These are phyloP conservation scores for Colletotrichum lindemuthianum DNA, from an alignment of 2,329 filamentous ascomycete species.

Conservation along the genomic window DNA sequence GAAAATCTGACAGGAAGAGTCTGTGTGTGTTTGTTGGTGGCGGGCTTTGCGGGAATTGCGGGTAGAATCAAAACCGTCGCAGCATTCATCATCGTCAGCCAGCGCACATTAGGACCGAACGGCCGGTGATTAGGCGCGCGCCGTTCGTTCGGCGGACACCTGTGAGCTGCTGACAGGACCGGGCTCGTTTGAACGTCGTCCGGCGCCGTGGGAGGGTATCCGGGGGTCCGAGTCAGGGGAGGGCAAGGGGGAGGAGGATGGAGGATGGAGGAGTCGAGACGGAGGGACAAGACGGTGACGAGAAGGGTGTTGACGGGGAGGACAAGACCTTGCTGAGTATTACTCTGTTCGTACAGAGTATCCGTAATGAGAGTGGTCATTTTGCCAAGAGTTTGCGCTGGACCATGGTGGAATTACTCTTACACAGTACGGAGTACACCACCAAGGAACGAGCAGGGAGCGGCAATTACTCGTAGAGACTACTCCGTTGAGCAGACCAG, in stretches of 20 bases:
- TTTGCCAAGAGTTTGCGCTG: neutral
- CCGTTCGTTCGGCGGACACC: neutral
- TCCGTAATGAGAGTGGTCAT: too few species aligned
- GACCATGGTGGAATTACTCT: too few species aligned
- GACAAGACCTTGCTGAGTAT: neutral
- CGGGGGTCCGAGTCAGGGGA: slow-evolving; percentile 31
- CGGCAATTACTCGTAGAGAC: neutral
- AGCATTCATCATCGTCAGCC: neutral
- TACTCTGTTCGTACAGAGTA: neutral
- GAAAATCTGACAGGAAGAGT: neutral
- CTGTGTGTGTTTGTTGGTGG: neutral
- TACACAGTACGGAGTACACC: too few species aligned
- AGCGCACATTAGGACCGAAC: neutral
- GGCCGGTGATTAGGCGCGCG: neutral
- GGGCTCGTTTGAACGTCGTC: slow-evolving; percentile 32
- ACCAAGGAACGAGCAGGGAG: neutral
- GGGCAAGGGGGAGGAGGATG: slow-evolving; percentile 7
- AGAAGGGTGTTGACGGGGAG: neutral
- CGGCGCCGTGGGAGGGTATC: slow-evolving; percentile 26
- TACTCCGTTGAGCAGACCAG: too few species aligned
- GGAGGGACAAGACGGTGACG: slow-evolving; percentile 26
- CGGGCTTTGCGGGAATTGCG: slow-evolving; percentile 14
- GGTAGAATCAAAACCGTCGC: neutral
- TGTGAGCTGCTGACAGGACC: slow-evolving; percentile 15
- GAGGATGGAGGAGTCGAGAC: slow-evolving; percentile 12